Conservation (phyloP, 2,329 filamentous ascomycete species). For the Erysiphe pulchra region DNA sequence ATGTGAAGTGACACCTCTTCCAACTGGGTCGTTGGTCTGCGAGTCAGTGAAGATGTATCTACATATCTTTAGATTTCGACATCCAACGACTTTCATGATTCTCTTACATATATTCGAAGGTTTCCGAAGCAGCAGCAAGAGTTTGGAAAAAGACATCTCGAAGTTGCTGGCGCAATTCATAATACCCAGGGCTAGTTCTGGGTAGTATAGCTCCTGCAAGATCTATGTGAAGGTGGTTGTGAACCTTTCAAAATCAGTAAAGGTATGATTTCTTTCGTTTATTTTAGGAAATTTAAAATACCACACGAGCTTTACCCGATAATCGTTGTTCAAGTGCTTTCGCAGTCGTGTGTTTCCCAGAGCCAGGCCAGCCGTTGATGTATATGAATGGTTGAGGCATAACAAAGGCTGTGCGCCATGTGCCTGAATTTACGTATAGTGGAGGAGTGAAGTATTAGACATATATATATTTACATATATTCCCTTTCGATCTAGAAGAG, state of each 20-base stretch:
- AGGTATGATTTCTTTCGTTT: background rate
- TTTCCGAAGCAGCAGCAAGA: background rate
- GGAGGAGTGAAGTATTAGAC: no score
- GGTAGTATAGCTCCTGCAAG: constrained; percentile 1
- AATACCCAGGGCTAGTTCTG: constrained; percentile 1
- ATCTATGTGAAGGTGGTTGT: constrained; percentile 2
- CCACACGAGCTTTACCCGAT: background rate
- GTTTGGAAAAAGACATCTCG: background rate
- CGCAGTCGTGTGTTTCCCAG: background rate
- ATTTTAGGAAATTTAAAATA: background rate
- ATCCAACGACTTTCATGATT: background rate
- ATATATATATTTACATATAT: no score
- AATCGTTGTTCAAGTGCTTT: background rate
- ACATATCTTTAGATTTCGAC: background rate
- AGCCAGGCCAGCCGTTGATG: constrained; percentile 1
- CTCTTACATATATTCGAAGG: background rate
- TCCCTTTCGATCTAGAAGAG: no score
- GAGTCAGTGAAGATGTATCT: constrained; percentile 1
- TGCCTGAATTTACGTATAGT: background rate
- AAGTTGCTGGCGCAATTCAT: background rate
- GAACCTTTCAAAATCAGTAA: background rate
- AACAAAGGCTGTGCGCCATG: background rate
- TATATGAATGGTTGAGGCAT: constrained; percentile 1
- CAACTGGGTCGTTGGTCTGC: background rate
- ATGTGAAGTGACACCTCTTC: background rate